Conservation (phyloP, 2,329 filamentous ascomycete species). For the Fusarium sp. region DNA sequence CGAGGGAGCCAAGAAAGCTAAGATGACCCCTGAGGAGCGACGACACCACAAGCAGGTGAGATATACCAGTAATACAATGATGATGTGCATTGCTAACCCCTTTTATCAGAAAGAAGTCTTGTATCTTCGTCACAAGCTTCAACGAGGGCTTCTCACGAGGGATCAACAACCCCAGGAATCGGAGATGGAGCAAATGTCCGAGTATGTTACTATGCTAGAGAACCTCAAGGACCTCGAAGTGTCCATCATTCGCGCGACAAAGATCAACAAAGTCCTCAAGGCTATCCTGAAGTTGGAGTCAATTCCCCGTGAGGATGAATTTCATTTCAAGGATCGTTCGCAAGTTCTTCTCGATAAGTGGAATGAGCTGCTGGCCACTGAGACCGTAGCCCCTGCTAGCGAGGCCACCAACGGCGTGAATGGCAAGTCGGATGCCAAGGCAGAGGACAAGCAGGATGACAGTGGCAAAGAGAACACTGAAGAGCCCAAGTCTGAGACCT, state of each 20-base stretch:
- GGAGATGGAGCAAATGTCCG: constrained; percentile 83
- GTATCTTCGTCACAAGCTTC: constrained; percentile 92
- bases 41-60: constrained; percentile 71
- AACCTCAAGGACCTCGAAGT: constrained; percentile 83
- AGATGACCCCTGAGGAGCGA: constrained; percentile 70
- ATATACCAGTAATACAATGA: not conserved
- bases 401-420: constrained; percentile 64
- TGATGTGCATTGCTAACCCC: constrained; percentile 51
- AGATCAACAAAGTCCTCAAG: constrained; percentile 99
- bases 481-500: constrained; percentile 54
- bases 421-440: constrained; percentile 55
- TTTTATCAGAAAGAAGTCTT: constrained; percentile 77
- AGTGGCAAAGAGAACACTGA: constrained; percentile 58
- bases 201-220: constrained; percentile 85
- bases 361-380: constrained; percentile 82
- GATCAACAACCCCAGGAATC: constrained; percentile 89
- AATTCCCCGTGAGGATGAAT: constrained; percentile 91
- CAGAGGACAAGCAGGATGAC: constrained; percentile 59
- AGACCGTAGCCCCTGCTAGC: constrained; percentile 59
- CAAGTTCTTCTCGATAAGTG: constrained; percentile 85
- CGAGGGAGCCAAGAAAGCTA: constrained; percentile 67
- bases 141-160: constrained; percentile 90
- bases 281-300: constrained; percentile 88
- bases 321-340: constrained; percentile 88
- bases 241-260: constrained; percentile 88